Evolutionary conservation across 208 protist genomes (phyloP), one percentile per base, ranked within the genome.

Genomic region (Strigomonas culicis): DNA sequence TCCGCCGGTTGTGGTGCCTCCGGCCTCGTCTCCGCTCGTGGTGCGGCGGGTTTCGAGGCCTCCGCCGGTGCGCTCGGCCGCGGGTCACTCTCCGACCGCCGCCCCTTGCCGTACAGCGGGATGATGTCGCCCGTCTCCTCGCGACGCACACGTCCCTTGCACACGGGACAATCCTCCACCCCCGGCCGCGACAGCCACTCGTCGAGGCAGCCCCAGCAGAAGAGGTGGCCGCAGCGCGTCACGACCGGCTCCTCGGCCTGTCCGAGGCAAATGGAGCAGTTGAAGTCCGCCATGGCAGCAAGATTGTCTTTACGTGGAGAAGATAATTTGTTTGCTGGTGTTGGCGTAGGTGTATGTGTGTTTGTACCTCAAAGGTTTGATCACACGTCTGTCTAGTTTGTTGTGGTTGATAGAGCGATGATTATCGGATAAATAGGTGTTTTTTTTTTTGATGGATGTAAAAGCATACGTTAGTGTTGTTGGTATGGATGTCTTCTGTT

Each of bases 201-300:
- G 24, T 86, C 81, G 11, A 94, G 79, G 62, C 88, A 94, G 8
- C 57, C 68, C 86, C 88, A 94, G 75, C 88, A 94, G 61, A 92
- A 94, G 28, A 94, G 75, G 61, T 94, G 88, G 11, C 88, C 88
- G 47, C 88, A 94, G 4, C 85, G 82, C 44, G 88, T 92, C 22
- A 94, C 88, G 28, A 94, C 88, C 0, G 88, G 88, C 28, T 92
- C 79, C 0, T 57, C 65, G 15, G 85, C 85, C 6, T 69, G 70
- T 24, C 92, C 85, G 28, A 90, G 72, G 74, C 88, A 94, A 62
- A 94, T 92, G 56, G 82, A 72, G 51, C 88, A 94, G 50, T 69
- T 82, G 34, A 94, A 94, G 62, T 92, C 82, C 4, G 71, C 63
- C 46, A 70, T 70, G 3, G 34, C 15, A 24, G 21, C 17, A 44